These are phyloP conservation scores for Magnaporthiopsis incrustans DNA, from an alignment of 2,329 filamentous ascomycete genomes.

Conservation along the genomic window DNA sequence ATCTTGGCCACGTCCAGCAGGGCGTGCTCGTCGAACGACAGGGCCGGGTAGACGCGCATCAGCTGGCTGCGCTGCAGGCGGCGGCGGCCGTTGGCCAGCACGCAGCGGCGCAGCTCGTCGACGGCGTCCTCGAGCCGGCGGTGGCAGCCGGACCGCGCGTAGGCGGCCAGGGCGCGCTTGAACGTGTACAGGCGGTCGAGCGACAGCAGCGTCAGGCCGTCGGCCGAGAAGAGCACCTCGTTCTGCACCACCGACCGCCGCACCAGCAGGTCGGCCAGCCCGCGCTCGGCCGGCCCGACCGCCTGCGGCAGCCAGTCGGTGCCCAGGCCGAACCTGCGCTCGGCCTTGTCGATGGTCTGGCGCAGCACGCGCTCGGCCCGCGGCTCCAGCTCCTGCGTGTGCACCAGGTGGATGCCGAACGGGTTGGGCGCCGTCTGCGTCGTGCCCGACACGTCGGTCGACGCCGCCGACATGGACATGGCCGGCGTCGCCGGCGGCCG, in stretches of 20 bases:
- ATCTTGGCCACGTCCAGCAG: conserved; percentile 46
- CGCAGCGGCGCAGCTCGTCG: conserved; percentile 52
- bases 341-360: conserved; percentile 42
- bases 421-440: conserved; percentile 24
- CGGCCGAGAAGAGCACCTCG: conserved; percentile 51
- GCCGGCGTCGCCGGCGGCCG: conserved; percentile 31
- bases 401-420: conserved; percentile 43
- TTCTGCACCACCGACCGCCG: conserved; percentile 51
- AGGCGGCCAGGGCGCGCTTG: conserved; percentile 51
- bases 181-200: conserved; percentile 58
- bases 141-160: conserved; percentile 30
- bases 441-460: conserved; percentile 25
- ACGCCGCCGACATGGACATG: conserved; percentile 37
- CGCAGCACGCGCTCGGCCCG: conserved; percentile 40
- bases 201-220: conserved; percentile 50
- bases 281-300: conserved; percentile 32
- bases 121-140: conserved; percentile 51
- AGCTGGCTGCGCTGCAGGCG: conserved; percentile 44
- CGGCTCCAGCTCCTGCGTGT: conserved; percentile 35
- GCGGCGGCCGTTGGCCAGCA: conserved; percentile 43
- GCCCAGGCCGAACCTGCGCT: conserved; percentile 38
- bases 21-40: conserved; percentile 40
- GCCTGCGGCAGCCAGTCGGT: conserved; percentile 35
- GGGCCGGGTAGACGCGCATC: conserved; percentile 46
- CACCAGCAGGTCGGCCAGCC: conserved; percentile 43